Evolutionary conservation across 2,329 filamentous ascomycete species (phyloP).

Genomic region (Verticillium zaregamsianum): DNA sequence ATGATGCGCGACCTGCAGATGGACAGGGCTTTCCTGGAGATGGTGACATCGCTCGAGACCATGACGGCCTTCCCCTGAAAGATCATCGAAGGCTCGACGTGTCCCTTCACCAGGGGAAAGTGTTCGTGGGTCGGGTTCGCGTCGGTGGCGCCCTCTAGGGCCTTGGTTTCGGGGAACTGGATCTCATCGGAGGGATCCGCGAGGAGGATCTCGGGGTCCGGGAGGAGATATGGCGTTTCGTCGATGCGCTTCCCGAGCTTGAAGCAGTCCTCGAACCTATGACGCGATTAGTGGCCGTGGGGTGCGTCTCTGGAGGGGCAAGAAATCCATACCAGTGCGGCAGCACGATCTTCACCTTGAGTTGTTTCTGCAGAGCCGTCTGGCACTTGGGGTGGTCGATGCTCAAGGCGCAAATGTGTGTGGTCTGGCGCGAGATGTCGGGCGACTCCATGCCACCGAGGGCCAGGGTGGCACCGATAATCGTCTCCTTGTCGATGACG

Average conservation of each 20-base stretch:
- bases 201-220: constrained; percentile 78
- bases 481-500: constrained; percentile 82
- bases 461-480: constrained; percentile 82
- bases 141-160: constrained; percentile 64
- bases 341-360: constrained; percentile 77
- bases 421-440: constrained; percentile 68
- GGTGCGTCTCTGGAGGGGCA: background rate
- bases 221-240: constrained; percentile 80
- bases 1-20: constrained; percentile 69
- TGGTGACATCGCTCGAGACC: constrained; percentile 69
- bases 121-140: constrained; percentile 34
- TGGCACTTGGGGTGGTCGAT: constrained; percentile 70
- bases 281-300: background rate
- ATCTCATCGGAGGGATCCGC: constrained; percentile 50
- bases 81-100: constrained; percentile 57
- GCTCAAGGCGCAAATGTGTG: constrained; percentile 82
- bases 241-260: constrained; percentile 88
- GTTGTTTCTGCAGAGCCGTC: constrained; percentile 57
- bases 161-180: constrained; percentile 51
- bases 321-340: constrained; percentile 69
- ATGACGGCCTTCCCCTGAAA: constrained; percentile 76
- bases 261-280: constrained; percentile 92
- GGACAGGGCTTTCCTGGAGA: constrained; percentile 61
- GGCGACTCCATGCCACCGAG: constrained; percentile 80
- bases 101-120: constrained; percentile 29